Evolutionary conservation across 2,329 filamentous ascomycete genomes (phyloP), one percentile per base, ranked within the genome.

Genomic region (Sporothrix brunneoviolacea): DNA sequence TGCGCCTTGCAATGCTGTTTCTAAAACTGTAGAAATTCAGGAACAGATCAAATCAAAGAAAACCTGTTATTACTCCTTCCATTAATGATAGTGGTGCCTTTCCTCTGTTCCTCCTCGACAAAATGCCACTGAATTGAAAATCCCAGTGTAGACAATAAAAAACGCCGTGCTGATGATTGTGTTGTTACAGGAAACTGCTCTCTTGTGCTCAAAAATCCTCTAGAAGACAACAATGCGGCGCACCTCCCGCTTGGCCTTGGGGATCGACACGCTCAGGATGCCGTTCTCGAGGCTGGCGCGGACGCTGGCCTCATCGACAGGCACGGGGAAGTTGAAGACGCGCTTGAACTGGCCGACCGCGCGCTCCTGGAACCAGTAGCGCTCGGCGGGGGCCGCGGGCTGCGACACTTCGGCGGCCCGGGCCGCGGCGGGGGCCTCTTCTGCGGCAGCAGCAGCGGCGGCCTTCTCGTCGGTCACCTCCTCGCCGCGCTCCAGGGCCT

Each of bases 341-440:
- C 84, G 78, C 43, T 77, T 74, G 69, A 88, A 88, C 57, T 82
- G 75, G 63, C 84, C 84, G 52, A 83, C 69, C 54, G 73, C 77
- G 59, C 82, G 80, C 69, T 87, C 83, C 32, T 74, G 72, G 55
- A 83, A 70, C 87, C 86, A 91, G 75, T 83, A 91, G 51, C 51
- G 53, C 48, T 62, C 55, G 57, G 56, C 45, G 16, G 48, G 38
- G 2, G 28, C 8, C 12, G 36, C 30, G 16, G 33, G 9, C 2
- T 16, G 9, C 9, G 7, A 8, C n/a, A 28, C 22, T 2, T 30
- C 10, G 1, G n/a, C 28, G 8, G 16, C 24, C 5, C 9, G 19
- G 4, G 33, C 48, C 58, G 51, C 54, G 51, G 33, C 54, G 46
- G 38, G 58, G 54, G 42, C 59, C 46, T 67, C 57, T 22, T 71